Conservation (phyloP, 106 monocot genomes). For the Amphibolis antarctica region DNA sequence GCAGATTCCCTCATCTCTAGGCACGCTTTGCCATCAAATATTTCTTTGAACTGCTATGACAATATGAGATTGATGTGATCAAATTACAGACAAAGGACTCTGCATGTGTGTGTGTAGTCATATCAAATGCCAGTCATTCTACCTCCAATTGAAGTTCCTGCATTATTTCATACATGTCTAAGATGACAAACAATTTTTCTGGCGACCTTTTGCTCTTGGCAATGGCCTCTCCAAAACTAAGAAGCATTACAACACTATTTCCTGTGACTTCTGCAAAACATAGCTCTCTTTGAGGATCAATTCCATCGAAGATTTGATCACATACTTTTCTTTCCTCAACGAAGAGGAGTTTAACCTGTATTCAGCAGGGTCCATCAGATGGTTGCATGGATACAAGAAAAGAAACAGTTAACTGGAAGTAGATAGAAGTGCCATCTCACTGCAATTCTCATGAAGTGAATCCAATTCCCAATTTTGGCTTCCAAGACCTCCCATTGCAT, state of each 20-base stretch:
- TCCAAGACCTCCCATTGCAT: slow-evolving; percentile 88
- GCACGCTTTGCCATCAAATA: slow-evolving; percentile 73
- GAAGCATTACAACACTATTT: slow-evolving; percentile 60
- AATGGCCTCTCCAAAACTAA: slow-evolving; percentile 95
- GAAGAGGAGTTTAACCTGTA: slow-evolving; percentile 89
- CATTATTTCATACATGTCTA: slow-evolving; percentile 99
- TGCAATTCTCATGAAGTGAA: slow-evolving; percentile 93
- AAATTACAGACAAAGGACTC: not conserved
- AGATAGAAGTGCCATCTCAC: slow-evolving; percentile 25
- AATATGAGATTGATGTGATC: not conserved
- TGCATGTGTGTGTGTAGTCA: not conserved
- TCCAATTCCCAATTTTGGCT: slow-evolving; percentile 93
- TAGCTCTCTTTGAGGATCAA: slow-evolving; percentile 47
- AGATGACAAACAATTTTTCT: slow-evolving; percentile 88
- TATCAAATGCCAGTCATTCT: not conserved
- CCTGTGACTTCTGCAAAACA: slow-evolving; percentile 84
- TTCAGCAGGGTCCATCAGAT: slow-evolving; percentile 1
- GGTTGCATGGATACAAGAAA: not conserved
- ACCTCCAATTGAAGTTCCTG: slow-evolving; percentile 87
- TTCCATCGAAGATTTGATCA: slow-evolving; percentile 73
- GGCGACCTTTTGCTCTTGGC: slow-evolving; percentile 92
- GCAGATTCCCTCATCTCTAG: slow-evolving; percentile 66
- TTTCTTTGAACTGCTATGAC: slow-evolving; percentile 75
- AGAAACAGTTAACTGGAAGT: not conserved
- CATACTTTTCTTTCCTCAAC: slow-evolving; percentile 77